Evolutionary conservation across 331 rosid genomes (phyloP), one percentile per base, ranked within the genome.

Genomic region (Pyrus hybrid): DNA sequence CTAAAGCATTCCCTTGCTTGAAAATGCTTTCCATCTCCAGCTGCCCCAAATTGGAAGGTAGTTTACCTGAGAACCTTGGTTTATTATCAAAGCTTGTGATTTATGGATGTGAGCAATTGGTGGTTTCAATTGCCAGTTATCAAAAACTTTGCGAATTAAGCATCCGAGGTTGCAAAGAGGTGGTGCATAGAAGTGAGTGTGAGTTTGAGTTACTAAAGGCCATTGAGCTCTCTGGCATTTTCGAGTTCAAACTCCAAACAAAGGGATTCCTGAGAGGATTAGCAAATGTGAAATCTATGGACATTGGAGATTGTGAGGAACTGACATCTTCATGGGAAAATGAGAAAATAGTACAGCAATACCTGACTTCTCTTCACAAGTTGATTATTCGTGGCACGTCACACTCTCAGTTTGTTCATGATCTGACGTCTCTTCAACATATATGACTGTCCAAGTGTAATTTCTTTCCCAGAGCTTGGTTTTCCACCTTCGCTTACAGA

Each of bases 11-110:
- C 29, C 74, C 60, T 21, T 29, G 8, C 14, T 32, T 72, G 67
- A 32, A 20, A 11, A 75, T n/a, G 29, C 74, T 82, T 56, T 73
- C n/a, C 3, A 63, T 74, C 22, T 3, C 4, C 1, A 63, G 41
- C 26, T 82, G 85, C 20, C 82, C 82, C 20, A 78, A 23, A 53
- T 69, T 77, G 23, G 29, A 41, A 11, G 77, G 74, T 6, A 56
- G 28, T 12, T 28, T 74, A 69, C 74, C 82, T 2, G 30, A 68
- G 22, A 22, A 13, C 35, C 69, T 73, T 70, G 66, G 75, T 28
- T 82, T 63, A 41, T 49, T 69, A 10, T 4, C 67, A 68, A 32
- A 13, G 7, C 33, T 73, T 28, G 1, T n/a, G 37, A 57, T 81
- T 35, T 22, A 17, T 26, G 56, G 23, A 58, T 81, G 76, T 72